Conservation (phyloP, 23 red algal genomes). For the Gracilariopsis chorda region DNA sequence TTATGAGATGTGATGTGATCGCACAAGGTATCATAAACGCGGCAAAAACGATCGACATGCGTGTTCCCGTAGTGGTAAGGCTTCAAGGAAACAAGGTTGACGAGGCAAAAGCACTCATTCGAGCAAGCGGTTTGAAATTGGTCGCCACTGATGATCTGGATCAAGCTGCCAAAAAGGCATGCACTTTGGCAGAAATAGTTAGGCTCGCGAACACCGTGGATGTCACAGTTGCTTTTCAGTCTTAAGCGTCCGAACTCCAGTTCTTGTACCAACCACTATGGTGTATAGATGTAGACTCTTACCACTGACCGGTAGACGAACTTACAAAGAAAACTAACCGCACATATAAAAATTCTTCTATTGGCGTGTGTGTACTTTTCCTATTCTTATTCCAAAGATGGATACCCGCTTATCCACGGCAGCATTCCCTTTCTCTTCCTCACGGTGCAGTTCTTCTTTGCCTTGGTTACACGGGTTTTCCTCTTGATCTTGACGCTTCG, state of each 20-base stretch:
- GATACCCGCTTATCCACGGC: not conserved
- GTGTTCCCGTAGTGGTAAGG: slow-evolving; percentile 92
- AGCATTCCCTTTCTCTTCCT: not conserved
- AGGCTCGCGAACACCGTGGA: slow-evolving; percentile 58
- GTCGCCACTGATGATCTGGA: slow-evolving; percentile 92
- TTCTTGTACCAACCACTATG: not conserved
- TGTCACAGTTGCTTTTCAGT: slow-evolving; percentile 68
- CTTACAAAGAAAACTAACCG: not conserved
- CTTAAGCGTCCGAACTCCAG: not conserved
- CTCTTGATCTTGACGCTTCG: not conserved
- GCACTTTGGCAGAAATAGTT: slow-evolving; percentile 69
- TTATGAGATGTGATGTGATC: slow-evolving; percentile 99
- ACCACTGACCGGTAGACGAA: not conserved
- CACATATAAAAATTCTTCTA: not conserved
- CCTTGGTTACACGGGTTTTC: not conserved
- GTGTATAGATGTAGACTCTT: not conserved
- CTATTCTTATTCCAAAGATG: slow-evolving; percentile 31
- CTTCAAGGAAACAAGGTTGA: slow-evolving; percentile 97
- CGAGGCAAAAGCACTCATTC: slow-evolving; percentile 88
- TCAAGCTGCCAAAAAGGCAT: slow-evolving; percentile 82
- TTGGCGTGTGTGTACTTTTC: not conserved
- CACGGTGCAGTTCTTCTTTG: not conserved
- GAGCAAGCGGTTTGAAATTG: slow-evolving; percentile 56
- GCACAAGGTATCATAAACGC: slow-evolving; percentile 98
- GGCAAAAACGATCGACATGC: slow-evolving; percentile 77